Evolutionary conservation across 164 flowering plant species (phyloP).

Genomic region (Sedum album): DNA sequence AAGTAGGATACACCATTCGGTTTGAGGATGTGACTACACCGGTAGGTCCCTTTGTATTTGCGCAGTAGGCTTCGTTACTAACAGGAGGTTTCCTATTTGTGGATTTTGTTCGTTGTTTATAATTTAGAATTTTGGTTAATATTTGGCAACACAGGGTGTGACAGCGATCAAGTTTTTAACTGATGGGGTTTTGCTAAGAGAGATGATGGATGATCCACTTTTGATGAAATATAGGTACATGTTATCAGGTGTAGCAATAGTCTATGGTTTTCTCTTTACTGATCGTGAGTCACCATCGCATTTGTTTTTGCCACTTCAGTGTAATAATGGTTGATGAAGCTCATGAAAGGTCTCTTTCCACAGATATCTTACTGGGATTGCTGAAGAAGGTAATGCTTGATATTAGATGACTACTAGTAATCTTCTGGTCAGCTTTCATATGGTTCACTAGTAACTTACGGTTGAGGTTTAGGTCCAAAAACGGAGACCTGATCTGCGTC

Average conservation of each 20-base stretch:
- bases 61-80: neutral
- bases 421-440: neutral
- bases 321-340: constrained; percentile 99
- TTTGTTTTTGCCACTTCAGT: constrained; percentile 28
- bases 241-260: neutral
- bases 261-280: neutral
- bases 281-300: neutral
- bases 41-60: constrained; percentile 29
- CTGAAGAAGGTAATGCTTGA: constrained; percentile 65
- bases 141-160: constrained; percentile 42
- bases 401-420: neutral
- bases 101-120: neutral
- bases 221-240: constrained; percentile 79
- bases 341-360: constrained; percentile 89
- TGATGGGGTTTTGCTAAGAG: constrained; percentile 88
- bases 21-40: constrained; percentile 76
- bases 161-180: constrained; percentile 88
- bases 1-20: constrained; percentile 93
- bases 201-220: constrained; percentile 99
- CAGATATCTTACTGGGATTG: constrained; percentile 86
- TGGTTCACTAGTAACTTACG: neutral
- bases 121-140: constrained; percentile 7
- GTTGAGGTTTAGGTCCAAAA: constrained; percentile 59
- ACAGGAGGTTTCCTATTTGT: neutral
- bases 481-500: constrained; percentile 80